phyloP scores from a whole-genome alignment of 257 asterid genomes.

The Cordia subcordata region DNA sequence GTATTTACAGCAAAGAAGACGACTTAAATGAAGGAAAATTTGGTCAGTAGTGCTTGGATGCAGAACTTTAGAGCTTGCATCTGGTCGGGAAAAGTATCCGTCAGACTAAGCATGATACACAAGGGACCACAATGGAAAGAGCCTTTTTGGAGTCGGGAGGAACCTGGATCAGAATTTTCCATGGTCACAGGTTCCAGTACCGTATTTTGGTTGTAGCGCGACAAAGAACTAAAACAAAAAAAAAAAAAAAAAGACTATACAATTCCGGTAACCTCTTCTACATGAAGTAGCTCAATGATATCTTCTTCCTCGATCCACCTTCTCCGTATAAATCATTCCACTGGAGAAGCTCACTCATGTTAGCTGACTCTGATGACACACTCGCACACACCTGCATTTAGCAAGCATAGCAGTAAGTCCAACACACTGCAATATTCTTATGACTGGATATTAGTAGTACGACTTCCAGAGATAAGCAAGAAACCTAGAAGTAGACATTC shows the following conservation, averaged over 20 bases:
- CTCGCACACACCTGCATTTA: slow-evolving; percentile 48
- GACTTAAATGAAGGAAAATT: not conserved
- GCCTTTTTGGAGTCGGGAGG: not conserved
- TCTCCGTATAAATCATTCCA: slow-evolving; percentile 57
- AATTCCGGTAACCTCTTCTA: slow-evolving; percentile 17
- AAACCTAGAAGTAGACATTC: too few relatives aligned
- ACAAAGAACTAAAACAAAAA: slow-evolving; percentile 3
- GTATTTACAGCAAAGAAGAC: slow-evolving; percentile 2
- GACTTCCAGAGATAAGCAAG: too few relatives aligned
- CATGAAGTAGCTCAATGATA: slow-evolving; percentile 49
- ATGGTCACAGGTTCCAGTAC: slow-evolving; percentile 2
- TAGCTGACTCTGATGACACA: slow-evolving; percentile 48
- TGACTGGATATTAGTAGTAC: not conserved
- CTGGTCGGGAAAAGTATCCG: not conserved
- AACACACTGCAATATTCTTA: too few relatives aligned
- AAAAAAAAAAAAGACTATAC: slow-evolving; percentile 18
- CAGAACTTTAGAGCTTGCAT: too few relatives aligned
- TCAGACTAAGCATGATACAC: not conserved
- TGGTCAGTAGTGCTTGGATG: not conserved
- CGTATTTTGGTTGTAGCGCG: not conserved
- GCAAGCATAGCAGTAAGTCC: not conserved
- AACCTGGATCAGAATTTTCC: slow-evolving; percentile 15
- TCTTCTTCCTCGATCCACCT: slow-evolving; percentile 51
- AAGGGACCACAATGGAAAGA: not conserved
- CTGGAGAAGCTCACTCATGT: slow-evolving; percentile 49